These are phyloP conservation scores for Begonia peltatifolia DNA, from an alignment of 306 rosid species.

Conservation along the genomic window DNA sequence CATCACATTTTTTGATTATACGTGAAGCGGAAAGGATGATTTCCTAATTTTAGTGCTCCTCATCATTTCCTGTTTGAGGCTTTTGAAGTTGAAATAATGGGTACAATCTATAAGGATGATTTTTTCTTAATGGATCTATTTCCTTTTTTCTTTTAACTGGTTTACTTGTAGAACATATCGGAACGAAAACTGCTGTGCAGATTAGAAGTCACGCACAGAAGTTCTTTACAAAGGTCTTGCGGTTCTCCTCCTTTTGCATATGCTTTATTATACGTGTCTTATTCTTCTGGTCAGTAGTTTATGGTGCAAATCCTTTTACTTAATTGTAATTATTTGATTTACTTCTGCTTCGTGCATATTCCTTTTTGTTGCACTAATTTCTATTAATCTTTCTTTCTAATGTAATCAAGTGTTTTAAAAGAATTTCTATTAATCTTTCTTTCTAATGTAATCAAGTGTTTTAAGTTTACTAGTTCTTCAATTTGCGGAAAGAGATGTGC, in stretches of 20 bases:
- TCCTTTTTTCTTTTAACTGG: slow-evolving; percentile 14
- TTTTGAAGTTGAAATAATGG: too few species aligned
- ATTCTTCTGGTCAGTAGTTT: slow-evolving; percentile 7
- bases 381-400: background rate
- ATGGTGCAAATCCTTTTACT: slow-evolving; percentile 5
- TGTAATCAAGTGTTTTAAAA: too few species aligned
- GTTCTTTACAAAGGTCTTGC: slow-evolving; percentile 89
- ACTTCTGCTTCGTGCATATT: background rate
- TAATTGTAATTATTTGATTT: background rate
- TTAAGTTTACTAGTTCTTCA: too few species aligned
- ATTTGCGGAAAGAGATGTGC: too few species aligned
- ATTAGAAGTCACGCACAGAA: slow-evolving; percentile 99
- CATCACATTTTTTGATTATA: too few species aligned
- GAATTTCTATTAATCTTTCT: background rate
- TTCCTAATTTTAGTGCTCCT: too few species aligned
- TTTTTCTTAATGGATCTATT: slow-evolving; percentile 1
- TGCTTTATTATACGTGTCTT: slow-evolving; percentile 4
- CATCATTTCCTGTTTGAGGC: too few species aligned
- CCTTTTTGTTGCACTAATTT: background rate
- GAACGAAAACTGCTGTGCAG: slow-evolving; percentile 99
- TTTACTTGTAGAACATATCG: slow-evolving; percentile 73
- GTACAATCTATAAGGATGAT: too few species aligned
- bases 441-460: too few species aligned
- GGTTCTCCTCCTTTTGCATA: slow-evolving; percentile 27
- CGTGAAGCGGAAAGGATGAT: too few species aligned